Percentiles rank a stretch among this genome's conserved stretches.
phyloP scores from a whole-genome alignment of 169 alveolate species.

The Plasmodium knowlesi region DNA sequence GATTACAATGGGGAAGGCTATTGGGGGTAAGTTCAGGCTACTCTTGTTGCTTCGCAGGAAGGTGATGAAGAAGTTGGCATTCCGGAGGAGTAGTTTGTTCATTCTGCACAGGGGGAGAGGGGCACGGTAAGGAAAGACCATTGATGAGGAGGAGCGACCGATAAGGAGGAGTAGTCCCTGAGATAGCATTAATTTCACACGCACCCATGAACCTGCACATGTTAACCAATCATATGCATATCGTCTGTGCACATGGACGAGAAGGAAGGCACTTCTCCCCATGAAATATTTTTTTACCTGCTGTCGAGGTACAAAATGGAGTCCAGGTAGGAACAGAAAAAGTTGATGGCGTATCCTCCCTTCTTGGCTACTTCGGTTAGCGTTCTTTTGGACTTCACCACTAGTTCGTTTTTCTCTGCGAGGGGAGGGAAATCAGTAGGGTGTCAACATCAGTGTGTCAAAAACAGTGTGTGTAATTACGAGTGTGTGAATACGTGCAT shows the following conservation, averaged over 20 bases:
- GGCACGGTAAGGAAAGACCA: too few relatives aligned
- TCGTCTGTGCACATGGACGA: neutral
- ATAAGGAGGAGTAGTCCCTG: neutral
- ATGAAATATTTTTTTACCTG: slow-evolving; percentile 22
- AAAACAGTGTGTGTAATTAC: too few relatives aligned
- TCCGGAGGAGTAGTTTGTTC: slow-evolving; percentile 23
- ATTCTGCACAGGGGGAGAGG: slow-evolving; percentile 2
- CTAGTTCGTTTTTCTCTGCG: slow-evolving; percentile 20
- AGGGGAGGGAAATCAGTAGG: neutral
- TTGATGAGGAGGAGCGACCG: neutral
- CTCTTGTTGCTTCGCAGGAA: slow-evolving; percentile 16
- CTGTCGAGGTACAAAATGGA: slow-evolving; percentile 42
- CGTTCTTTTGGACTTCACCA: slow-evolving; percentile 1
- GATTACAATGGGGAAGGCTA: slow-evolving; percentile 47
- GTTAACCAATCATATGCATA: neutral
- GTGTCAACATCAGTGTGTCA: neutral
- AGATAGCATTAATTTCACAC: neutral
- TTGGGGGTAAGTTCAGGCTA: slow-evolving; percentile 11
- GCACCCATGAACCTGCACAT: neutral
- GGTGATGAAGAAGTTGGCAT: slow-evolving; percentile 8
- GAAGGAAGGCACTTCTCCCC: neutral
- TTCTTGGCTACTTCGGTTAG: slow-evolving; percentile 22
- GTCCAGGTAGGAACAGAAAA: slow-evolving; percentile 53
- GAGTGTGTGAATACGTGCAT: too few relatives aligned
- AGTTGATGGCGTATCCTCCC: slow-evolving; percentile 49